Percentiles rank a stretch among this genome's conserved stretches.
phyloP scores from a whole-genome alignment of 2,329 filamentous ascomycete genomes.

The Ophiostoma australiae region DNA sequence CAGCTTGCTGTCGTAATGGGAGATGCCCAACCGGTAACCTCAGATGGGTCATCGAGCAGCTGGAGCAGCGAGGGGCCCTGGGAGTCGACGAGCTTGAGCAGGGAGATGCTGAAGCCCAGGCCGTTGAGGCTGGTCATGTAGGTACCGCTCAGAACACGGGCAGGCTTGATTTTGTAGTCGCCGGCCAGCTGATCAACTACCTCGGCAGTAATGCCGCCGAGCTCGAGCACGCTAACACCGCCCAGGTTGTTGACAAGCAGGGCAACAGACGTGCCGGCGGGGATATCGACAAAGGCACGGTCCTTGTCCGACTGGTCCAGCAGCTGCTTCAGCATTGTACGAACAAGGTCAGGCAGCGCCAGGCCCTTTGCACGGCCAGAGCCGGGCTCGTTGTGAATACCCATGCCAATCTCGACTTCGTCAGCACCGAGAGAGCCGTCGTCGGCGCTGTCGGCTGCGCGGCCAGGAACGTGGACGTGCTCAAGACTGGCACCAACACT shows the following conservation, averaged over 20 bases:
- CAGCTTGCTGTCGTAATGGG: constrained; percentile 60
- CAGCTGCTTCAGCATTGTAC: constrained; percentile 64
- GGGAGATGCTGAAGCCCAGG: constrained; percentile 66
- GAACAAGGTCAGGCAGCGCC: constrained; percentile 51
- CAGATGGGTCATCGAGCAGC: constrained; percentile 63
- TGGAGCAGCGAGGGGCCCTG: constrained; percentile 60
- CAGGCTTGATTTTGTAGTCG: constrained; percentile 56
- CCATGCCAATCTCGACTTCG: constrained; percentile 67
- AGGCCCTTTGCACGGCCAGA: constrained; percentile 48
- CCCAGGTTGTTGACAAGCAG: constrained; percentile 75
- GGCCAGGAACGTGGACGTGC: constrained; percentile 89
- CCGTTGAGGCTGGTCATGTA: constrained; percentile 78
- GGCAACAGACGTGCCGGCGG: constrained; percentile 60
- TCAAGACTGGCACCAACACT: constrained; percentile 80
- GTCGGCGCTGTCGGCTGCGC: constrained; percentile 50
- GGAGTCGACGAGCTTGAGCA: constrained; percentile 60
- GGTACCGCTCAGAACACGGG: constrained; percentile 62
- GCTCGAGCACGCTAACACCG: constrained; percentile 65
- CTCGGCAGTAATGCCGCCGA: constrained; percentile 66
- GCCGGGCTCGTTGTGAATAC: constrained; percentile 68
- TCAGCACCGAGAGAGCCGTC: constrained; percentile 48
- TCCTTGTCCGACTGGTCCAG: constrained; percentile 62
- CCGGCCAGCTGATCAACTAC: constrained; percentile 58
- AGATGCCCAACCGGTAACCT: constrained; percentile 66
- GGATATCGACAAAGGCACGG: constrained; percentile 62